Percentiles rank a stretch among this genome's conserved stretches.
Evolutionary conservation across 2,329 filamentous ascomycete species (phyloP).

Genomic region (Leptographium galeiforme): DNA sequence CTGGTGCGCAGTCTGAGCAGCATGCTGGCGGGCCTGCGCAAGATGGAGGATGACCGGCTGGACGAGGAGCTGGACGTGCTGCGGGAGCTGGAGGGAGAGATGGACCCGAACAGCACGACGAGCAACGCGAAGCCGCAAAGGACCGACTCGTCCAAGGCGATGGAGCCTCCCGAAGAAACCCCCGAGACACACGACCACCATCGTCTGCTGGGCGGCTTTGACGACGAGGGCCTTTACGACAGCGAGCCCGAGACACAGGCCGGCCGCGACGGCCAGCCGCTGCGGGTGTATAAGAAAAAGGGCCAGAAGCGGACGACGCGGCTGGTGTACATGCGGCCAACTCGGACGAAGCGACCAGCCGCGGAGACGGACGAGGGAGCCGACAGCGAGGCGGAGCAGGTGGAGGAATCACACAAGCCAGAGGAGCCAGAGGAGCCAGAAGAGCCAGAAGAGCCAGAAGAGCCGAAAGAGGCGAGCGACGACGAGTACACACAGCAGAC

Average conservation of each 20-base stretch:
- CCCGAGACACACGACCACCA: conserved; percentile 14
- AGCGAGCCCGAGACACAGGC: conserved; percentile 35
- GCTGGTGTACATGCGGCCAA: conserved; percentile 49
- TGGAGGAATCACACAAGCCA: conserved; percentile 8
- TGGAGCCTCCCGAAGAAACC: background rate
- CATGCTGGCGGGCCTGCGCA: conserved; percentile 57
- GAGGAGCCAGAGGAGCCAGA: background rate
- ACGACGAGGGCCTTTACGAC: conserved; percentile 48
- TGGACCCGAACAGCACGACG: conserved; percentile 18
- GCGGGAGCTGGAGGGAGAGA: conserved; percentile 47
- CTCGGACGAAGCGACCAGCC: conserved; percentile 31
- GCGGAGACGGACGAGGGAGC: conserved; percentile 22
- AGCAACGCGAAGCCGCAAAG: background rate
- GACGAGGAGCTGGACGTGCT: conserved; percentile 65
- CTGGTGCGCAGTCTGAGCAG: conserved; percentile 59
- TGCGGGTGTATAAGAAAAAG: conserved; percentile 66
- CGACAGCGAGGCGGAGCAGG: conserved; percentile 26
- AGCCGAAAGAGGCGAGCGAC: conserved; percentile 23
- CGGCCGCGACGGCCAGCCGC: conserved; percentile 39
- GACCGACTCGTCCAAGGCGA: background rate
- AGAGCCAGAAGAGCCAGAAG: conserved; percentile 15
- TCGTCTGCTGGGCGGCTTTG: conserved; percentile 43
- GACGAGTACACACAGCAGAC: conserved; percentile 23
- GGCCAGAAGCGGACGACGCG: conserved; percentile 69
- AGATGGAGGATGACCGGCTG: conserved; percentile 53